Conservation (phyloP, 2,329 filamentous ascomycete species). For the Diaporthe velutina region DNA sequence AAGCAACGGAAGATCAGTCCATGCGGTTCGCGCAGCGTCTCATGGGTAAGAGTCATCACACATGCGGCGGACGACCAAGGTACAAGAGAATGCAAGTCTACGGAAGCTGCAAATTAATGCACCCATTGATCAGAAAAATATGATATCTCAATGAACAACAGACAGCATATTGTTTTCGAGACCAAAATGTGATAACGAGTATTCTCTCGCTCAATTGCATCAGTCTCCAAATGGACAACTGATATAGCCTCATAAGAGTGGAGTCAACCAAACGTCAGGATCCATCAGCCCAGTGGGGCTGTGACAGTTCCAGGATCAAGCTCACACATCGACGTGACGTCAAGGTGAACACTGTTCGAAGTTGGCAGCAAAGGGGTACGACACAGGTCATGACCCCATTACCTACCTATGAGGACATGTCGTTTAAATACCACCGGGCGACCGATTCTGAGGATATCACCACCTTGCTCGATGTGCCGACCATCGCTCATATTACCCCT, state of each 20-base stretch:
- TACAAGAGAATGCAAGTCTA: not conserved
- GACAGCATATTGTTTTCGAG: not conserved
- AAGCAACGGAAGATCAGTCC: too few relatives aligned
- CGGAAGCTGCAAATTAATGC: not conserved
- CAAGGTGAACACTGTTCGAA: constrained; percentile 14
- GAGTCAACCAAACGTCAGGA: not conserved
- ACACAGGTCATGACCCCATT: not conserved
- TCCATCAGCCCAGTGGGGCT: constrained; percentile 1
- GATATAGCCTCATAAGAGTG: constrained; percentile 26
- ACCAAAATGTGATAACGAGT: not conserved
- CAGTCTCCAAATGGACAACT: not conserved
- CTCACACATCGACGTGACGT: constrained; percentile 19
- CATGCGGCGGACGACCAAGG: not conserved
- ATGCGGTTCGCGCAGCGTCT: not conserved
- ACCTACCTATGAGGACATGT: not conserved
- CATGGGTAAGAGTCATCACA: not conserved
- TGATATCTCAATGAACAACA: too few relatives aligned
- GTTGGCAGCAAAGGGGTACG: constrained; percentile 14
- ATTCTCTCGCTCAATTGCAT: constrained; percentile 26
- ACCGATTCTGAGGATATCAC: not conserved
- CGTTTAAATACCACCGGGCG: not conserved
- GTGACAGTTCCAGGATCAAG: not conserved
- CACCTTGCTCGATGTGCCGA: not conserved
- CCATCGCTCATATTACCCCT: not conserved
- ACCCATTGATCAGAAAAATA: not conserved